phyloP scores from a whole-genome alignment of 352 stramenopile species.

The Elongisporangium undulatum region DNA sequence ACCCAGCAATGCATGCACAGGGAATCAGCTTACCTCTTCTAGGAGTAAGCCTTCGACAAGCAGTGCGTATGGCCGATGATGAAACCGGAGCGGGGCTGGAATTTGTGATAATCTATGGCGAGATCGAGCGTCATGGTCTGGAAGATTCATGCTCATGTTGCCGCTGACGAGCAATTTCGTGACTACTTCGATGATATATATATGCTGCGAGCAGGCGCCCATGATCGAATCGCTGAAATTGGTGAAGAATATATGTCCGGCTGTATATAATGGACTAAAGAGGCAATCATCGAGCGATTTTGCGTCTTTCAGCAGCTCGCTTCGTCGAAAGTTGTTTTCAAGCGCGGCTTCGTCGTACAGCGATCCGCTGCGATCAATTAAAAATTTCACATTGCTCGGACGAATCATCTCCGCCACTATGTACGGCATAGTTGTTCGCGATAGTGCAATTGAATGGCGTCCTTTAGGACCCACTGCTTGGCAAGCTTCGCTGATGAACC shows the following conservation, averaged over 20 bases:
- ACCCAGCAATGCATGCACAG: slow-evolving; percentile 3
- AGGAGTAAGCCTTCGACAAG: slow-evolving; percentile 52
- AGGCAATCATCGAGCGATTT: slow-evolving; percentile 54
- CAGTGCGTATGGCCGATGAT: slow-evolving; percentile 52
- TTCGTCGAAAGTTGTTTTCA: slow-evolving; percentile 26
- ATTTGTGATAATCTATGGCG: slow-evolving; percentile 51
- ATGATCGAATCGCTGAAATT: slow-evolving; percentile 72
- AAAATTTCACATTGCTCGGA: slow-evolving; percentile 69
- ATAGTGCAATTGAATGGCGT: slow-evolving; percentile 2
- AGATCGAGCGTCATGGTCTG: slow-evolving; percentile 36
- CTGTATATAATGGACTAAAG: slow-evolving; percentile 52
- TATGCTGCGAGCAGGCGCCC: slow-evolving; percentile 49
- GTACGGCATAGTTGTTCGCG: slow-evolving; percentile 22
- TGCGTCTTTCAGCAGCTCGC: slow-evolving; percentile 47
- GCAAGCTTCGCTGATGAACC: slow-evolving; percentile 69
- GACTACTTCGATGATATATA: slow-evolving; percentile 62
- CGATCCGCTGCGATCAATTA: slow-evolving; percentile 42
- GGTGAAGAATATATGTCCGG: slow-evolving; percentile 65
- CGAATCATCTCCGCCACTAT: slow-evolving; percentile 71
- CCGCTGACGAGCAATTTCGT: slow-evolving; percentile 61
- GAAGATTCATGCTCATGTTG: slow-evolving; percentile 41
- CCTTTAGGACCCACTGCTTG: slow-evolving; percentile 18
- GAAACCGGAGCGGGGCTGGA: slow-evolving; percentile 40
- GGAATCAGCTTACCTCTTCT: slow-evolving; percentile 35
- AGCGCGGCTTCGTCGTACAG: slow-evolving; percentile 33